phyloP scores from a whole-genome alignment of 805 yeast genomes.

The Pichia membranifaciens region DNA sequence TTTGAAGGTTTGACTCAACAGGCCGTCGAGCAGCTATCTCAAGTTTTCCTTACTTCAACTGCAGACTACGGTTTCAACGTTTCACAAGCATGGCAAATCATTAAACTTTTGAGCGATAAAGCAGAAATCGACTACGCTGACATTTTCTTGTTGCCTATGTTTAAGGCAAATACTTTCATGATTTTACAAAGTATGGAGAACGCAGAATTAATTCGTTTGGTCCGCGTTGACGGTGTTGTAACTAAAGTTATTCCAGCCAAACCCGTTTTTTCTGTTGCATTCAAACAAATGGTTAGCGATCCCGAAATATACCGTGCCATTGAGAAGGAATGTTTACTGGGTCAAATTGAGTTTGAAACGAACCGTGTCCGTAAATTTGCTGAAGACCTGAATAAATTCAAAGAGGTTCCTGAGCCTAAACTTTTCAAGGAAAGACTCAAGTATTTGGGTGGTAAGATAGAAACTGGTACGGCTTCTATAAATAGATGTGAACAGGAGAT shows the following conservation, averaged over 20 bases:
- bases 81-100: conserved; percentile 85
- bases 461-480: conserved; percentile 49
- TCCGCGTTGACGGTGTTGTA: conserved; percentile 73
- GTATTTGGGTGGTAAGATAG: conserved; percentile 64
- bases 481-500: conserved; percentile 39
- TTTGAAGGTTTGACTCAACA: conserved; percentile 73
- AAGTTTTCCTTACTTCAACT: conserved; percentile 51
- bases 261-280: conserved; percentile 80
- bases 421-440: conserved; percentile 56
- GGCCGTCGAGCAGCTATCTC: conserved; percentile 83
- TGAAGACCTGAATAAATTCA: conserved; percentile 59
- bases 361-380: conserved; percentile 60
- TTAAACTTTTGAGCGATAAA: conserved; percentile 52
- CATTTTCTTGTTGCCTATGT: conserved; percentile 51
- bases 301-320: conserved; percentile 48
- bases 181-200: conserved; percentile 70
- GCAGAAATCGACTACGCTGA: conserved; percentile 46
- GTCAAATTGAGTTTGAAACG: conserved; percentile 53
- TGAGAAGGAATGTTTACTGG: conserved; percentile 56
- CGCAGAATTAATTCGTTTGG: conserved; percentile 64
- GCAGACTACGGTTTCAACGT: conserved; percentile 47
- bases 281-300: conserved; percentile 57
- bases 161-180: conserved; percentile 48
- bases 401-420: conserved; percentile 44
- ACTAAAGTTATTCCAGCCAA: conserved; percentile 67